phyloP scores from a whole-genome alignment of 345 rosid genomes.

The Carallia pectinifolia region DNA sequence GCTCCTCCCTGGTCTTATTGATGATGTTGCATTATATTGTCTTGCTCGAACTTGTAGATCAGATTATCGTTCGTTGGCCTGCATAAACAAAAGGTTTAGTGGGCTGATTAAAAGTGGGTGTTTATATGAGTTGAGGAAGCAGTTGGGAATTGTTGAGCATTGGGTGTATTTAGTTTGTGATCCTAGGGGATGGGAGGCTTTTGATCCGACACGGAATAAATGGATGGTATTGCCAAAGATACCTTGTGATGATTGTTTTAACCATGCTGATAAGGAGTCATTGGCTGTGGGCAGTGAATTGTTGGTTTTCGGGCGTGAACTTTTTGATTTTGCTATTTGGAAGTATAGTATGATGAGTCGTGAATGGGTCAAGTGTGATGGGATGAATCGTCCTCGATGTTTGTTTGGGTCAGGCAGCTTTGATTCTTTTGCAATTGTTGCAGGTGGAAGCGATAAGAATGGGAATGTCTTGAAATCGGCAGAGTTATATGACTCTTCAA shows the following conservation, averaged over 20 bases:
- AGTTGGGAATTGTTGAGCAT: slow-evolving; percentile 47
- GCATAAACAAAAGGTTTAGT: slow-evolving; percentile 58
- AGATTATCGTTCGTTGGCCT: slow-evolving; percentile 53
- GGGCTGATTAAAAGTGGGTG: slow-evolving; percentile 44
- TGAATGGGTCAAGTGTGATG: slow-evolving; percentile 65
- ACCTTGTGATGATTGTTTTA: slow-evolving; percentile 85
- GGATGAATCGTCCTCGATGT: slow-evolving; percentile 71
- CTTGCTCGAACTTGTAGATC: slow-evolving; percentile 62
- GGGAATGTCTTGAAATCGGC: slow-evolving; percentile 59
- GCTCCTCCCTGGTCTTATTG: slow-evolving; percentile 74
- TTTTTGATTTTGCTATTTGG: slow-evolving; percentile 71
- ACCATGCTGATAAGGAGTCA: slow-evolving; percentile 78
- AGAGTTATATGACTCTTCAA: slow-evolving; percentile 61
- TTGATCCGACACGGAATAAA: slow-evolving; percentile 53
- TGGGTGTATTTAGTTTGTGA: slow-evolving; percentile 77
- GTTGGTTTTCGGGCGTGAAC: slow-evolving; percentile 73
- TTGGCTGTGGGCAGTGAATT: slow-evolving; percentile 71
- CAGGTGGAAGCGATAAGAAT: slow-evolving; percentile 69
- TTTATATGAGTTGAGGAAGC: slow-evolving; percentile 61
- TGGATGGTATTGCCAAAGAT: slow-evolving; percentile 78
- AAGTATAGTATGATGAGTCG: slow-evolving; percentile 54
- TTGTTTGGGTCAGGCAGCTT: slow-evolving; percentile 74
- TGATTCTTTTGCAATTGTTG: slow-evolving; percentile 63
- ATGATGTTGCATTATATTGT: slow-evolving; percentile 68
- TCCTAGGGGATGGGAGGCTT: slow-evolving; percentile 77